These are phyloP conservation scores for Calonectria naviculata DNA, from an alignment of 2,329 filamentous ascomycete species.

Conservation along the genomic window DNA sequence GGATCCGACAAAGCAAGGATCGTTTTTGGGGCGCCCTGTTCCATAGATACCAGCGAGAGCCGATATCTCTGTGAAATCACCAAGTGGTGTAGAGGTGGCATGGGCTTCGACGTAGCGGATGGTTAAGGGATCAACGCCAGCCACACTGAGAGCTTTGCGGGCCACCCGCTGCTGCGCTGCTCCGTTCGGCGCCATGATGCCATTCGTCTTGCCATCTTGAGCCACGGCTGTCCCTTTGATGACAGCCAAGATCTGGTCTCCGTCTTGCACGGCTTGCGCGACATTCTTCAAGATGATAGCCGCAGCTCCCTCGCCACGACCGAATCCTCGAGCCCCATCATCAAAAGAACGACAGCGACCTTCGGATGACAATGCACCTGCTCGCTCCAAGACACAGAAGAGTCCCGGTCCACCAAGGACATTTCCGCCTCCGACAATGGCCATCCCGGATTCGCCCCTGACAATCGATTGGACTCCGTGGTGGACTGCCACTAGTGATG, in stretches of 20 bases:
- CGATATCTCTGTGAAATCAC: constrained; percentile 75
- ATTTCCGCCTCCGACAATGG: neutral
- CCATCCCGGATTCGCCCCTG: neutral
- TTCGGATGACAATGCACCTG: neutral
- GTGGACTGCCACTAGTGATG: neutral
- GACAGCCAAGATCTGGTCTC: constrained; percentile 49
- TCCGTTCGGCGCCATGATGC: constrained; percentile 53
- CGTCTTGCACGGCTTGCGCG: constrained; percentile 53
- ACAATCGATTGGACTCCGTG: neutral
- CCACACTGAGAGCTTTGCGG: constrained; percentile 19
- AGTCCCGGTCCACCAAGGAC: neutral
- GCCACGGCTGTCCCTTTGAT: constrained; percentile 48
- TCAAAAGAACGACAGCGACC: constrained; percentile 50
- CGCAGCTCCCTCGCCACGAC: constrained; percentile 30
- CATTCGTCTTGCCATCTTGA: constrained; percentile 53
- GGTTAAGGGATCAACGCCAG: constrained; percentile 19
- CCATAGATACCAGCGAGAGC: neutral
- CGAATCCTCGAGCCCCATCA: constrained; percentile 28
- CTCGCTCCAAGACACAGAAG: neutral
- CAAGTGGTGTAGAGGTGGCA: constrained; percentile 87
- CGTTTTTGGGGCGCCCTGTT: neutral
- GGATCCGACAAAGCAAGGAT: neutral
- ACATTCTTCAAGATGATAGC: constrained; percentile 55
- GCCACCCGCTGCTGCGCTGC: constrained; percentile 51
- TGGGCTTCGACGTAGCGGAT: constrained; percentile 86